These are phyloP conservation scores for Lepiota brunneoincarnata DNA, from an alignment of 768 basidiomycete genomes.

Conservation along the genomic window DNA sequence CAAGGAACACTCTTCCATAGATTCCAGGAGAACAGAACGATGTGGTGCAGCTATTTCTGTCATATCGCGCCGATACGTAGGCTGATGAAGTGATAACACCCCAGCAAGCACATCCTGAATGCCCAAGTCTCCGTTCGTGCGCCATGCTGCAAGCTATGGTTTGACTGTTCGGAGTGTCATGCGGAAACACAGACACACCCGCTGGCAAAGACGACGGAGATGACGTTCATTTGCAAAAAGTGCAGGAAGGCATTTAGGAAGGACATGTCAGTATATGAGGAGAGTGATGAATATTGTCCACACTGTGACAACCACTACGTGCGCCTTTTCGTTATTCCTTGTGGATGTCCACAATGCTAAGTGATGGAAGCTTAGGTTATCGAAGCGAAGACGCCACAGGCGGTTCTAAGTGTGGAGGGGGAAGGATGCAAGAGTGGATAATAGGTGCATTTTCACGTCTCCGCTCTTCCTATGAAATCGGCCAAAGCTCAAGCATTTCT, in stretches of 20 bases:
- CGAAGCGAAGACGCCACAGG: slow-evolving; percentile 88
- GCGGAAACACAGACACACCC: slow-evolving; percentile 76
- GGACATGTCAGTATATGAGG: slow-evolving; percentile 89
- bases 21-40: not conserved
- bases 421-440: slow-evolving; percentile 88
- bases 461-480: not conserved
- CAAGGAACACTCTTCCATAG: too few relatives aligned
- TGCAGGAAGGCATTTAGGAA: slow-evolving; percentile 93
- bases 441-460: slow-evolving; percentile 53
- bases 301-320: slow-evolving; percentile 99
- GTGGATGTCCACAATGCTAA: not conserved
- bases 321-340: slow-evolving; percentile 26
- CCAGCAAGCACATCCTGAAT: slow-evolving; percentile 94
- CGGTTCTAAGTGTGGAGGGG: slow-evolving; percentile 83
- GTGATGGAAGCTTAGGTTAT: slow-evolving; percentile 57
- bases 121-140: slow-evolving; percentile 95
- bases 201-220: slow-evolving; percentile 73
- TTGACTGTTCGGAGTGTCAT: slow-evolving; percentile 95
- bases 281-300: slow-evolving; percentile 97
- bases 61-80: not conserved
- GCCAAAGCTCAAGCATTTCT: slow-evolving; percentile 7
- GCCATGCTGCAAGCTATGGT: slow-evolving; percentile 98
- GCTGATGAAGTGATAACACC: slow-evolving; percentile 9
- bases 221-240: slow-evolving; percentile 47
- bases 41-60: slow-evolving; percentile 14